Percentiles rank a stretch among this genome's conserved stretches.
Evolutionary conservation across 2,329 filamentous ascomycete genomes (phyloP).

Genomic region (Ceratocystis cubensis): DNA sequence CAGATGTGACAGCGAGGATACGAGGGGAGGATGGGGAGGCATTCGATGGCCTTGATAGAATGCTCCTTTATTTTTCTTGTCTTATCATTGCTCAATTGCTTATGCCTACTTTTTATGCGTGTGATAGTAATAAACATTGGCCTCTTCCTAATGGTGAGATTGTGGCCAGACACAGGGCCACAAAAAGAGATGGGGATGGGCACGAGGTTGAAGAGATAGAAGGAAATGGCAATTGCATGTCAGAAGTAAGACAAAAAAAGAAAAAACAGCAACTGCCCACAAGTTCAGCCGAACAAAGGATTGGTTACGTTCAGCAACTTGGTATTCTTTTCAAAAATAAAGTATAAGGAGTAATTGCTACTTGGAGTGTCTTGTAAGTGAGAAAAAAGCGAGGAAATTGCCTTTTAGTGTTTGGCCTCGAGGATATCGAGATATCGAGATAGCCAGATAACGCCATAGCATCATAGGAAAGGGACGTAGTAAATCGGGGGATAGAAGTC

Average conservation of each 20-base stretch:
- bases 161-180: too few relatives aligned
- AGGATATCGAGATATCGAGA: background rate
- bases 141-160: too few relatives aligned
- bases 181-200: background rate
- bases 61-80: too few relatives aligned
- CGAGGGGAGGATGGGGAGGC: background rate
- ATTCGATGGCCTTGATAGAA: background rate
- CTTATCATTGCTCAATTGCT: too few relatives aligned
- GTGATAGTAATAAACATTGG: background rate
- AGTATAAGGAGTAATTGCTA: background rate
- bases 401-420: background rate
- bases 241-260: too few relatives aligned
- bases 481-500: background rate
- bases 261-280: background rate
- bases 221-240: background rate
- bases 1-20: background rate
- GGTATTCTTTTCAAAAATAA: background rate
- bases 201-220: background rate
- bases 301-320: background rate
- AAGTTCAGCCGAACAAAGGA: background rate
- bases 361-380: background rate
- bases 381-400: background rate
- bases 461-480: background rate
- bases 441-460: background rate
- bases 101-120: background rate